Percentiles rank a stretch among this genome's conserved stretches.
phyloP scores from a whole-genome alignment of 169 alveolate species.

The Cryptosporidium andersoni region DNA sequence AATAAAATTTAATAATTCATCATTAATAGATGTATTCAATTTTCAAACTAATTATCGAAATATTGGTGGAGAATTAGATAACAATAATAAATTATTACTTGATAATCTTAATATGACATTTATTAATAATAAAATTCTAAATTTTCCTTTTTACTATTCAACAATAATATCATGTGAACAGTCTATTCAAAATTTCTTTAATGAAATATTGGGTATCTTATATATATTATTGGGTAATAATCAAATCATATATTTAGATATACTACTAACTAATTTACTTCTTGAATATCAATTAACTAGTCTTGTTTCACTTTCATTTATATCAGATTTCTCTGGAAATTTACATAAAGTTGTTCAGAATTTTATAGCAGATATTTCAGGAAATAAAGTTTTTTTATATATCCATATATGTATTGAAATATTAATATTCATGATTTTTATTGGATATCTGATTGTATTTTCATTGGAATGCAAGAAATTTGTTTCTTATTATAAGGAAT shows the following conservation, averaged over 20 bases:
- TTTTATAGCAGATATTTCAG: not conserved
- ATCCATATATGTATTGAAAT: conserved; percentile 26
- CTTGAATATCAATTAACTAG: conserved; percentile 34
- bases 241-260: conserved; percentile 20
- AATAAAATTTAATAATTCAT: not conserved
- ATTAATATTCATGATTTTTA: conserved; percentile 5
- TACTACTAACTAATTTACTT: conserved; percentile 22
- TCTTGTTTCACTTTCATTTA: conserved; percentile 6
- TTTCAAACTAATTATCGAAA: not conserved
- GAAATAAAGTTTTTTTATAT: not conserved
- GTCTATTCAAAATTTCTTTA: not conserved
- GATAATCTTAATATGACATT: conserved; percentile 37
- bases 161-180: not conserved
- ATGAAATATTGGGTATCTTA: conserved; percentile 1
- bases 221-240: conserved; percentile 13
- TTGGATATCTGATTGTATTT: conserved; percentile 26
- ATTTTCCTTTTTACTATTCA: conserved; percentile 30
- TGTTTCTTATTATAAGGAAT: conserved; percentile 8
- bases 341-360: conserved; percentile 3
- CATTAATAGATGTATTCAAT: conserved; percentile 31
- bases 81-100: conserved; percentile 8
- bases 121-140: not conserved
- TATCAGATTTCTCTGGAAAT: conserved; percentile 11
- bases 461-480: conserved; percentile 51
- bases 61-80: not conserved